phyloP scores from a whole-genome alignment of 371 early-diverging fungal species.

The Circinella minor region DNA sequence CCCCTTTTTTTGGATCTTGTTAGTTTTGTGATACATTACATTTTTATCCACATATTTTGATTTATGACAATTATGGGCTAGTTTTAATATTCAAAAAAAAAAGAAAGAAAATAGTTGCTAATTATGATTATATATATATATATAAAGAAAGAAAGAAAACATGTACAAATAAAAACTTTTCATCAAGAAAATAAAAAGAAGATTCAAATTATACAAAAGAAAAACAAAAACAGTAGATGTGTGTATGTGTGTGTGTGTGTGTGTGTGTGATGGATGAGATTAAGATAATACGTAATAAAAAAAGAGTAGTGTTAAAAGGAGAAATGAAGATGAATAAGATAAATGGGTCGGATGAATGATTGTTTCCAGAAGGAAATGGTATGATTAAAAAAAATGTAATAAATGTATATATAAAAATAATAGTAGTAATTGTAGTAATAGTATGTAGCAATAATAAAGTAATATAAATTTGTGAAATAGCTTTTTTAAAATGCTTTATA shows the following conservation, averaged over 20 bases:
- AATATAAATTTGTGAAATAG: not conserved
- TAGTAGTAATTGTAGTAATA: not conserved
- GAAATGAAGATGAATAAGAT: not conserved
- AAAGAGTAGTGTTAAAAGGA: not conserved
- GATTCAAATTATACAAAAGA: not conserved
- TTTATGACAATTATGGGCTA: too few species aligned
- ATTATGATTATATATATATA: too few species aligned
- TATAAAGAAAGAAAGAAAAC: too few species aligned
- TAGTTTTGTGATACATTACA: too few species aligned
- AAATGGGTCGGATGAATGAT: too few species aligned
- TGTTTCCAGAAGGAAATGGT: too few species aligned
- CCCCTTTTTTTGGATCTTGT: too few species aligned
- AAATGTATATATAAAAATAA: not conserved
- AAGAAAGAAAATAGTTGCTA: too few species aligned
- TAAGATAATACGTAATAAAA: not conserved
- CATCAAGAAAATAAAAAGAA: not conserved
- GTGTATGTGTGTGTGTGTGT: not conserved
- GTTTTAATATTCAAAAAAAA: too few species aligned
- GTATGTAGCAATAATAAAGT: slow-evolving; percentile 3
- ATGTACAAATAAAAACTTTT: not conserved
- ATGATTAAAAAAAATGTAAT: too few species aligned
- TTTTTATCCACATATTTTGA: too few species aligned
- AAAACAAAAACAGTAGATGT: not conserved
- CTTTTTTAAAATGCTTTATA: not conserved
- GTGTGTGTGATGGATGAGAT: not conserved